Evolutionary conservation across 768 basidiomycete species (phyloP).

Genomic region (Leccinum olivaceopallidum): DNA sequence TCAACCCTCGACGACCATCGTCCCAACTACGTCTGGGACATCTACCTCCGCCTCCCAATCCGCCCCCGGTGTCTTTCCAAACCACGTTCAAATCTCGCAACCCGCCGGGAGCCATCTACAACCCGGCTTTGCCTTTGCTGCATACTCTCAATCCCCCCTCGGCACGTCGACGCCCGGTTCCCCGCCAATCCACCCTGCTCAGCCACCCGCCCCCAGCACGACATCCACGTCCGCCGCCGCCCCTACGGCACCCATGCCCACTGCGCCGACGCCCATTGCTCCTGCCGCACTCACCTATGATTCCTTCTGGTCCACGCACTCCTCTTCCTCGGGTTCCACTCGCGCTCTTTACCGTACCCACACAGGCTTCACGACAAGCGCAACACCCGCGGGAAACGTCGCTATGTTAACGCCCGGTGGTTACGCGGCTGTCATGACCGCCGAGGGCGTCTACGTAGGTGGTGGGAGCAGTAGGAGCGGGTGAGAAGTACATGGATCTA

Average conservation of each 20-base stretch:
- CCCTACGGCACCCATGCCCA: not conserved
- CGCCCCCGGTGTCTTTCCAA: not conserved
- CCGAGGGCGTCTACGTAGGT: conserved; percentile 34
- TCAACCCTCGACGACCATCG: conserved; percentile 3
- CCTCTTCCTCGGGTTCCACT: conserved; percentile 29
- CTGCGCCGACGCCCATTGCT: conserved; percentile 12
- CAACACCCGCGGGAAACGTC: conserved; percentile 26
- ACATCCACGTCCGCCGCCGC: not conserved
- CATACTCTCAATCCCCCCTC: not conserved
- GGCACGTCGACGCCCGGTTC: not conserved
- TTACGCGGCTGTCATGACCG: conserved; percentile 32
- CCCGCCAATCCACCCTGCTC: not conserved
- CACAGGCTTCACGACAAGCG: conserved; percentile 29
- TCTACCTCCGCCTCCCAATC: conserved; percentile 3
- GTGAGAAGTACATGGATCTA: not conserved
- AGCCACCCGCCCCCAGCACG: not conserved
- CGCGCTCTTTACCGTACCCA: conserved; percentile 33
- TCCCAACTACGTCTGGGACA: not conserved
- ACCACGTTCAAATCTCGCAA: conserved; percentile 5
- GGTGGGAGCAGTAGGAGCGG: conserved; percentile 15
- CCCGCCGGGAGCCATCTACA: conserved; percentile 15
- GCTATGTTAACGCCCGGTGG: conserved; percentile 36
- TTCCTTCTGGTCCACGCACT: conserved; percentile 62
- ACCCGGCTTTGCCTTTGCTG: not conserved
- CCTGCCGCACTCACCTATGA: conserved; percentile 52